A percentile compares a stretch with the other conserved stretches of the same genome.
Evolutionary conservation across 75 land plant species (phyloP).

Genomic region (Cupressus sempervirens): DNA sequence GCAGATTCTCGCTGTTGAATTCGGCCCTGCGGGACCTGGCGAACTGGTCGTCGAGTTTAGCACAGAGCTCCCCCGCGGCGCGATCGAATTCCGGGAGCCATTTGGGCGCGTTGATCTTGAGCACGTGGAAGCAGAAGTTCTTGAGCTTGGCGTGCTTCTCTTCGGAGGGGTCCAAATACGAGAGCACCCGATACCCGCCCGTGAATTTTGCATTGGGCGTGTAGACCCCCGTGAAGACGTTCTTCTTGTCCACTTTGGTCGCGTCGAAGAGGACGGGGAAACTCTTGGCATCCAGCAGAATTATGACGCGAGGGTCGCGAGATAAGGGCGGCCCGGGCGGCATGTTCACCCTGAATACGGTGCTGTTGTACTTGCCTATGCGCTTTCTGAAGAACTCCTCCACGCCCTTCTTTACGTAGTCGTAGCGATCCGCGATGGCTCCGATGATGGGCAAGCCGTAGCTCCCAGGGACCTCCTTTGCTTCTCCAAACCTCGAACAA

Average conservation of each 20-base stretch:
- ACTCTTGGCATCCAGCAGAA: slow-evolving; percentile 31
- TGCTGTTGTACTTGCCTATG: slow-evolving; percentile 8
- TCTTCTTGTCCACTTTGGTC: slow-evolving; percentile 37
- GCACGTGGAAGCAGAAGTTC: background rate
- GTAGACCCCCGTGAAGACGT: slow-evolving; percentile 31
- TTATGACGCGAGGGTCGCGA: slow-evolving; percentile 30
- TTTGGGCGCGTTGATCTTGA: background rate
- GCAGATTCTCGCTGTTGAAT: too few relatives aligned
- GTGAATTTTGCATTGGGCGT: slow-evolving; percentile 2
- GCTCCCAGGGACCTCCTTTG: too few relatives aligned
- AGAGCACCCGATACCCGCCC: slow-evolving; percentile 32
- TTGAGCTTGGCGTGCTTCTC: slow-evolving; percentile 12
- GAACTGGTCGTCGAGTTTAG: too few relatives aligned
- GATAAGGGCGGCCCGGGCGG: slow-evolving; percentile 35
- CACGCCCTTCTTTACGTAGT: too few relatives aligned
- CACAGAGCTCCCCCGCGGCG: background rate
- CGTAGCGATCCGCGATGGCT: too few relatives aligned
- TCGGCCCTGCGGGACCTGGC: too few relatives aligned
- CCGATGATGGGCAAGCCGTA: too few relatives aligned
- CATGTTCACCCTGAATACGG: too few relatives aligned
- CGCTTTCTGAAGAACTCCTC: slow-evolving; percentile 20
- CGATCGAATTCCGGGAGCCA: slow-evolving; percentile 14
- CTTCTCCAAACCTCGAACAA: too few relatives aligned
- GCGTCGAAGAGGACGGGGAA: slow-evolving; percentile 18
- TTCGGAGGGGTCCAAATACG: slow-evolving; percentile 21